Evolutionary conservation across 345 rosid species (phyloP).

Genomic region (Boechera retrofracta): DNA sequence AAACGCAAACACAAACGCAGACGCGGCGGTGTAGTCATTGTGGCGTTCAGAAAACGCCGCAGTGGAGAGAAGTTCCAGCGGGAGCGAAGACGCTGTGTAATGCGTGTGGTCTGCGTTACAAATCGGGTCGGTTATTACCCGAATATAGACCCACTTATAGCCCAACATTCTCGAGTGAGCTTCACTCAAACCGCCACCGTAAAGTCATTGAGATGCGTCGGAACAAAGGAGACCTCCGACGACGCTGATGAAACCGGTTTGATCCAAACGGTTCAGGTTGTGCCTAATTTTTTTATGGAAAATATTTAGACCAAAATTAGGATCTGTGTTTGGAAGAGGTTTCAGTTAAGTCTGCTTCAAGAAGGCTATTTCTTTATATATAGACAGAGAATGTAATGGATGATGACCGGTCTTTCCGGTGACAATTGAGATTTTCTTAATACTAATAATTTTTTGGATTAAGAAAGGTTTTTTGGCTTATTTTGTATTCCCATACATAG

Average conservation of each 20-base stretch:
- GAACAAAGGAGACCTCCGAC: constrained; percentile 27
- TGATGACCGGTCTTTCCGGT: no score
- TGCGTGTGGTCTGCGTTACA: constrained; percentile 55
- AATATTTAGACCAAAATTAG: background rate
- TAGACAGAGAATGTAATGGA: no score
- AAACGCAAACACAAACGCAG: background rate
- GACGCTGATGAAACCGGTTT: constrained; percentile 28
- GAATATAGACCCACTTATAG: constrained; percentile 57
- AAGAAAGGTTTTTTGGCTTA: no score
- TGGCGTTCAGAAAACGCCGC: constrained; percentile 46
- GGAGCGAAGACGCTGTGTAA: constrained; percentile 32
- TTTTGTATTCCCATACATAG: no score
- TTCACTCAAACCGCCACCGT: constrained; percentile 50
- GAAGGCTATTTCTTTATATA: no score
- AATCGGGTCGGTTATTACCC: constrained; percentile 53
- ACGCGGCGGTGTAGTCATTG: no score
- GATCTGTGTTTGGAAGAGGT: no score
- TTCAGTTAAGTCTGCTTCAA: no score
- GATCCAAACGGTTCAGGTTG: constrained; percentile 19
- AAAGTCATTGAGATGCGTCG: constrained; percentile 41
- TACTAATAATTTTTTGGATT: no score
- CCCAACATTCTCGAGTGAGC: constrained; percentile 47
- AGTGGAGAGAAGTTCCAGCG: constrained; percentile 43
- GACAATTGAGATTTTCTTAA: no score
- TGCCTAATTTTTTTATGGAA: constrained; percentile 55